Evolutionary conservation across 352 stramenopile species (phyloP), one percentile per base, ranked within the genome.

Genomic region (Pythium monospermum): DNA sequence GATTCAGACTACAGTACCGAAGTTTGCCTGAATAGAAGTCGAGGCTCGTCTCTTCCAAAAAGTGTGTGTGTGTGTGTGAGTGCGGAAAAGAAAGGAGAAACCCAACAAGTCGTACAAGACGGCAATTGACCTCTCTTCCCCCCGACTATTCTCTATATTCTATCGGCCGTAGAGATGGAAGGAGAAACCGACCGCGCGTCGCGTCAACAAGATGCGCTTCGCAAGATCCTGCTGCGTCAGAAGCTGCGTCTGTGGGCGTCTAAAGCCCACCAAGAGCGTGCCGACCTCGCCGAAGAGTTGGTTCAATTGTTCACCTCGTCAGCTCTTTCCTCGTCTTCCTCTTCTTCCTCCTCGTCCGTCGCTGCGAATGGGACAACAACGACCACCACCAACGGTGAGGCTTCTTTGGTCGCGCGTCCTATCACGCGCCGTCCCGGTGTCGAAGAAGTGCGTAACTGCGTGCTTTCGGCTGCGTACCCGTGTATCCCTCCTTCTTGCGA

Each of bases 361-460:
- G n/a, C n/a, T n/a, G n/a, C n/a, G n/a, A n/a, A n/a, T n/a, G n/a
- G n/a, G n/a, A n/a, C n/a, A n/a, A n/a, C n/a, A n/a, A n/a, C 57
- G 2, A 27, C 49, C 7, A 43, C 36, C 21, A 61, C 26, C 18
- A 21, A 8, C 13, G 46, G 42, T 25, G 26, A 57, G n/a, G 30
- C 54, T 4, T 48, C 61, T 8, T 51, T 66, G 11, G 61, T 60
- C 4, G 40, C 60, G 44, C 49, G 71, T 32, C 71, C 68, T 15
- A 81, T 90, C 48, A 90, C 76, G 51, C 72, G 79, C n/a, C 76
- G 79, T 6, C 79, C 79, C n/a, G 76, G 76, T 23, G 71, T 87
- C 13, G 76, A 90, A 30, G 79, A 90, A 40, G 63, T 90, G 22
- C 75, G 73, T 51, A 69, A 76, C 52, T 87, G 76, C 50, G 42